phyloP scores from a whole-genome alignment of 345 rosid genomes.

The Excoecaria agallocha region DNA sequence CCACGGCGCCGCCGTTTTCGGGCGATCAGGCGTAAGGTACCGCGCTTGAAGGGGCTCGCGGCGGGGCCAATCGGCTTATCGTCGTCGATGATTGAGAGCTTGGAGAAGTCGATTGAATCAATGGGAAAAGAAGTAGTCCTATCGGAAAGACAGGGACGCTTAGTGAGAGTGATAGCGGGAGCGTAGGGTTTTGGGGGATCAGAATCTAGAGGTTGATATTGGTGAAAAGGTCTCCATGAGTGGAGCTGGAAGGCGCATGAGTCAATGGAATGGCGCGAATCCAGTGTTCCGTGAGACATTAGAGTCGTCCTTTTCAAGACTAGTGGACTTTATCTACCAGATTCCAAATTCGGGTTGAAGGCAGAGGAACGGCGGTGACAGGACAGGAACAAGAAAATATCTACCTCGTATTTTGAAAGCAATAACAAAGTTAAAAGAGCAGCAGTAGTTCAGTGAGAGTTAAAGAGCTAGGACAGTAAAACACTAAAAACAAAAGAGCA shows the following conservation, averaged over 20 bases:
- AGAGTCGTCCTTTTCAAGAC: background rate
- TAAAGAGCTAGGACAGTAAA: too few relatives aligned
- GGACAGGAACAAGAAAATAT: background rate
- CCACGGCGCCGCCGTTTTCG: conserved; percentile 77
- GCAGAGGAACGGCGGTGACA: background rate
- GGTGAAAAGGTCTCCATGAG: conserved; percentile 79
- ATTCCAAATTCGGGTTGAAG: background rate
- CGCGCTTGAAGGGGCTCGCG: conserved; percentile 32
- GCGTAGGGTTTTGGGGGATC: conserved; percentile 42
- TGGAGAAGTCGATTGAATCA: conserved; percentile 65
- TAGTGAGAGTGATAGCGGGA: conserved; percentile 28
- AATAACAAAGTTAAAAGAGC: too few relatives aligned
- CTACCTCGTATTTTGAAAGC: too few relatives aligned
- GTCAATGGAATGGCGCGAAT: conserved; percentile 66
- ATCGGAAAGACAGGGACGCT: conserved; percentile 94
- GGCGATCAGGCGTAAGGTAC: conserved; percentile 45
- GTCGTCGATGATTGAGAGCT: conserved; percentile 71
- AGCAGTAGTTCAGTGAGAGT: too few relatives aligned
- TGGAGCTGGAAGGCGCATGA: conserved; percentile 81
- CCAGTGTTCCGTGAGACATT: conserved; percentile 58
- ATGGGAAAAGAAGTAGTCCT: conserved; percentile 80
- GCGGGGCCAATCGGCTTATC: conserved; percentile 35
- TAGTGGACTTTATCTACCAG: background rate
- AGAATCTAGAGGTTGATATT: conserved; percentile 44
- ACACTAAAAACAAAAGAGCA: too few relatives aligned